Base-by-base conservation (phyloP, 192 early-diverging fungal genomes). In the Helicostylum pulchrum region DNA sequence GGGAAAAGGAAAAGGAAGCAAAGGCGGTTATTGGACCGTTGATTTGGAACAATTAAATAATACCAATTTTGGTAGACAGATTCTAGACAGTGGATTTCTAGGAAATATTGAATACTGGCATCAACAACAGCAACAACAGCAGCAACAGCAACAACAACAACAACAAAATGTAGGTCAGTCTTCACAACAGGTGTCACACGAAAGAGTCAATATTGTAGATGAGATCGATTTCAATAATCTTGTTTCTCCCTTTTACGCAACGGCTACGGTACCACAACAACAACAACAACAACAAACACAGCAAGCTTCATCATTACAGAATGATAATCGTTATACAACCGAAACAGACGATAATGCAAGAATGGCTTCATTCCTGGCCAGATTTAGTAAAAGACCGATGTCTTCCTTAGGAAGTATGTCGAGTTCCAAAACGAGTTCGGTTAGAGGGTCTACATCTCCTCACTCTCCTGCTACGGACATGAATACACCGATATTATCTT, bases 11-110 rank as follows among this genome's bases (percentile, higher is more conserved):
- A 87, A 85, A 61, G 58, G 60, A 36, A 86, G 85, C 5, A 87
- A 87, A 66, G 88, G 87, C 1, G 80, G 87, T 32, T 83, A 84
- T 69, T 88, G 87, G 88, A 84, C 80, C 1, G 76, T 88, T 4
- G 74, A 70, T 17, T 17, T 62, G 6, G 71, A 61, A 12, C 61
- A 73, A 32, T 8, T 62, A 32, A 62, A 61, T 51, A 60, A 67
- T 53, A 68, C 67, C 17, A 68, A 44, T n/a, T 68, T 68, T 48
- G 67, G 67, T 21, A 59, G 67, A 12, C 67, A 68, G 23, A 68
- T 68, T 21, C 42, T 68, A 19, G 67, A 68, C 44, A 68, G 67
- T 11, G 67, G 67, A 3, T 61, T 68, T 23, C 42, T 68, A 23
- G 54, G 54, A 10, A 66, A 48, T 23, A 66, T 66, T 26, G 64